phyloP scores from a whole-genome alignment of 371 early-diverging fungal species.

The Zychaea mexicana region DNA sequence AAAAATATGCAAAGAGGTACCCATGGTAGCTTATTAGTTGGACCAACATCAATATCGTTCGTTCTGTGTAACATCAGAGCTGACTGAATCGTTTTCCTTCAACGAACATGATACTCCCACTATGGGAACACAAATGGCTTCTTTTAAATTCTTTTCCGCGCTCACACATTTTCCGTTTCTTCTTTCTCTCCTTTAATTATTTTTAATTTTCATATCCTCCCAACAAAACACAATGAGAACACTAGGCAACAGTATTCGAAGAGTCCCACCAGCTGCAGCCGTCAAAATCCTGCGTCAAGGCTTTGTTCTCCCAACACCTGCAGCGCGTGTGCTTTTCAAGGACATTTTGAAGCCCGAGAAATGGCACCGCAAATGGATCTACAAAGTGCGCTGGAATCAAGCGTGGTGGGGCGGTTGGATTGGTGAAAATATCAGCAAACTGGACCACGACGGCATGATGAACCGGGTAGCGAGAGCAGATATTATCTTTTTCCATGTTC shows the following conservation, averaged over 20 bases:
- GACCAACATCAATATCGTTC: too few relatives aligned
- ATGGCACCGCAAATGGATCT: conserved; percentile 43
- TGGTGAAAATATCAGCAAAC: conserved; percentile 36
- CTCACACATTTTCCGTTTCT: not conserved
- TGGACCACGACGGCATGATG: conserved; percentile 24
- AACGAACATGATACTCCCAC: conserved; percentile 2
- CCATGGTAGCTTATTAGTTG: too few relatives aligned
- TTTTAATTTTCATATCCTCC: too few relatives aligned
- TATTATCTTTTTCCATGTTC: conserved; percentile 48
- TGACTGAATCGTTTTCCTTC: not conserved
- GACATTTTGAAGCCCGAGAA: conserved; percentile 45
- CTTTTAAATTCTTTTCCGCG: not conserved
- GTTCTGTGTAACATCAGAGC: not conserved
- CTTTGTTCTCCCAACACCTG: conserved; percentile 48
- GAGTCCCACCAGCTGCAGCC: conserved; percentile 40
- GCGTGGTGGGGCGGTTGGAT: conserved; percentile 57
- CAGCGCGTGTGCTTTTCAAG: conserved; percentile 45
- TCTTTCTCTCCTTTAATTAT: not conserved
- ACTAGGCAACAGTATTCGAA: conserved; percentile 33
- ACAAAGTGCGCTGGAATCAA: conserved; percentile 29
- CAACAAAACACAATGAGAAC: conserved; percentile 21
- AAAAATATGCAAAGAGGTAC: too few relatives aligned
- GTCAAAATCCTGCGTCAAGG: conserved; percentile 39
- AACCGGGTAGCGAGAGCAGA: conserved; percentile 41
- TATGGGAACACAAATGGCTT: not conserved